A percentile compares a stretch with the other conserved stretches of the same genome.
phyloP scores from a whole-genome alignment of 2,329 filamentous ascomycete species.

The Colletotrichum sp. region DNA sequence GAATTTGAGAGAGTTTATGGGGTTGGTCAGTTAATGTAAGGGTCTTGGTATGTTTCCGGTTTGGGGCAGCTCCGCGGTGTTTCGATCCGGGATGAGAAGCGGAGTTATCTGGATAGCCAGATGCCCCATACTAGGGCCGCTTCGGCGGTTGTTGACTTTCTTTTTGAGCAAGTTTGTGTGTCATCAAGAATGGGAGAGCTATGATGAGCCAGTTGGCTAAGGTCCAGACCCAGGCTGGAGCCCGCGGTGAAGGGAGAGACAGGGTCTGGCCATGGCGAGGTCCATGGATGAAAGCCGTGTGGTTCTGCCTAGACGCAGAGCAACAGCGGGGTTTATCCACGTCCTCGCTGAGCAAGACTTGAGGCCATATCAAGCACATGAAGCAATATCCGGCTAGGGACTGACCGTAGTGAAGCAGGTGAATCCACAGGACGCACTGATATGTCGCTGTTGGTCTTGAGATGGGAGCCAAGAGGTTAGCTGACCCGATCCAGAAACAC shows the following conservation, averaged over 20 bases:
- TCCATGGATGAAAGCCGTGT: neutral
- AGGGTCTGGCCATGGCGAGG: neutral
- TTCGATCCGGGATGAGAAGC: neutral
- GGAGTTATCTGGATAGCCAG: neutral
- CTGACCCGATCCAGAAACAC: neutral
- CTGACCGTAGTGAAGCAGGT: neutral
- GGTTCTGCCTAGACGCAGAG: neutral
- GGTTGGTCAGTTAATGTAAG: neutral
- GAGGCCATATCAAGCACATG: neutral
- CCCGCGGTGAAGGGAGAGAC: neutral
- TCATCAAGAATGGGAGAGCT: neutral
- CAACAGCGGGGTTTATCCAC: neutral
- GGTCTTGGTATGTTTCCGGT: slow-evolving; percentile 5
- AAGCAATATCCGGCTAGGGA: neutral
- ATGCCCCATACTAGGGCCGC: neutral
- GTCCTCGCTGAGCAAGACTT: neutral
- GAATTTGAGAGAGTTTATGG: slow-evolving; percentile 1
- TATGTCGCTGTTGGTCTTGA: neutral
- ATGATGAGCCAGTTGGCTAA: neutral
- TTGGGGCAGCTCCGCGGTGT: slow-evolving; percentile 3
- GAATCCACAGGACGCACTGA: neutral
- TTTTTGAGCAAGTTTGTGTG: slow-evolving; percentile 9
- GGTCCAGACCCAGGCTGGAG: neutral
- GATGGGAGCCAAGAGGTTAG: neutral
- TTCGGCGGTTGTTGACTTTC: neutral